These are phyloP conservation scores for Penicillium diatomitis DNA, from an alignment of 495 filamentous ascomycete species.

Conservation along the genomic window DNA sequence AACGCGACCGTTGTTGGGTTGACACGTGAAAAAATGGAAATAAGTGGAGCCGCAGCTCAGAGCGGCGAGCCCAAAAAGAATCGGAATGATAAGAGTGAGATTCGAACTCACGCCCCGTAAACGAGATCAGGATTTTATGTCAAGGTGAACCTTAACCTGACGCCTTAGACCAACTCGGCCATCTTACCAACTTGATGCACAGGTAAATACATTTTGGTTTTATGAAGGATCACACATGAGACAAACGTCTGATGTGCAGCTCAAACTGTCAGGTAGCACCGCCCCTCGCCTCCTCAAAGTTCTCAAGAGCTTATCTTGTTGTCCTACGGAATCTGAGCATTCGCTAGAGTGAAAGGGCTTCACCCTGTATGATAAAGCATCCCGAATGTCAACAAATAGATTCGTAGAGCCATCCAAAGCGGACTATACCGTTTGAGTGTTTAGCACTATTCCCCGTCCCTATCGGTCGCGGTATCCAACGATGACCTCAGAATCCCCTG, in stretches of 20 bases:
- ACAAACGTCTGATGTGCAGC: too few relatives aligned
- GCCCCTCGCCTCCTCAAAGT: too few relatives aligned
- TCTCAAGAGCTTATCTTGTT: too few relatives aligned
- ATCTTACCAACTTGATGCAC: constrained; percentile 23
- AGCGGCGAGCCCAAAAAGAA: background rate
- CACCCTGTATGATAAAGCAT: too few relatives aligned
- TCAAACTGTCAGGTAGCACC: too few relatives aligned
- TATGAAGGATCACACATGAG: background rate
- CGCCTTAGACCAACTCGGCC: constrained; percentile 33
- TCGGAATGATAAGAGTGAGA: constrained; percentile 26
- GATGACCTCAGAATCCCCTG: constrained; percentile 7
- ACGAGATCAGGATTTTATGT: constrained; percentile 22
- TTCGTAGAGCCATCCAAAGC: too few relatives aligned
- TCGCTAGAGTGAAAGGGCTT: too few relatives aligned
- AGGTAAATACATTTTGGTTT: too few relatives aligned
- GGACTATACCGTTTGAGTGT: background rate
- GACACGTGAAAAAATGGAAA: background rate
- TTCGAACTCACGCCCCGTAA: constrained; percentile 29
- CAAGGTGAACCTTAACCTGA: constrained; percentile 30
- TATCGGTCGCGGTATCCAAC: constrained; percentile 1
- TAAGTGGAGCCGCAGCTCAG: background rate
- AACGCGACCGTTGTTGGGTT: background rate
- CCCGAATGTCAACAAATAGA: too few relatives aligned
- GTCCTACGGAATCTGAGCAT: too few relatives aligned
- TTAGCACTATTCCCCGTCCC: background rate